phyloP scores from a whole-genome alignment of 176 grass and related monocot genomes.

The Bothriochloa decipiens region DNA sequence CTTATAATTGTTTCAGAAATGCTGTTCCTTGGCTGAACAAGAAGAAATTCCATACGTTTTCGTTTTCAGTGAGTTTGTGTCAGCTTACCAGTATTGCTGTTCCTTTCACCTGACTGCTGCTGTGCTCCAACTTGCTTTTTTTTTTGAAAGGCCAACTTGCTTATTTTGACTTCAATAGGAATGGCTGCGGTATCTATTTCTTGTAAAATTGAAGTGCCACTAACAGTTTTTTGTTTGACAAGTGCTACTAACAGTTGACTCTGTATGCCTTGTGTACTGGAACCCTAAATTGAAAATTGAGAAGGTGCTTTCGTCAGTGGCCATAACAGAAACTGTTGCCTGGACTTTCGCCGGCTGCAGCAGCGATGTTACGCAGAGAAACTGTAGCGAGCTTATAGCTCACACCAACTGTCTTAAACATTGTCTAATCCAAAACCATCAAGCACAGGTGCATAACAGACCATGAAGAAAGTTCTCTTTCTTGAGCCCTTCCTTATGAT shows the following conservation, averaged over 20 bases:
- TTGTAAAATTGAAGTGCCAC: not conserved
- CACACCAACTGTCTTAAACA: not conserved
- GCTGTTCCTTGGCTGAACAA: not conserved
- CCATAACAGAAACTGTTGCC: not conserved
- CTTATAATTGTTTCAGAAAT: slow-evolving; percentile 52
- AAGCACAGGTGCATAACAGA: not conserved
- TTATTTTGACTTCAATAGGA: not conserved
- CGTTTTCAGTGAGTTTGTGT: not conserved
- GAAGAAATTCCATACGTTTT: not conserved
- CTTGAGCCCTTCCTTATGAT: not conserved
- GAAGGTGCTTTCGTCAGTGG: not conserved
- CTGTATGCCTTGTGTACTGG: not conserved
- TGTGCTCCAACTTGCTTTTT: not conserved
- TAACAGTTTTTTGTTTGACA: not conserved
- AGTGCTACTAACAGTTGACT: not conserved
- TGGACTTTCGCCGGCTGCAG: not conserved
- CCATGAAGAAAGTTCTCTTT: not conserved
- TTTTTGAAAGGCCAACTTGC: not conserved
- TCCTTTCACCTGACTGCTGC: not conserved
- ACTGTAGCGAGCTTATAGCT: not conserved
- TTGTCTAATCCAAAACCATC: not conserved
- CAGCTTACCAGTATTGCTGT: not conserved
- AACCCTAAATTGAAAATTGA: not conserved
- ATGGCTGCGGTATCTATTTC: not conserved
- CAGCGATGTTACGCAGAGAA: not conserved